Conservation (phyloP, 352 stramenopile species). For the Phytophthora uliginosa region DNA sequence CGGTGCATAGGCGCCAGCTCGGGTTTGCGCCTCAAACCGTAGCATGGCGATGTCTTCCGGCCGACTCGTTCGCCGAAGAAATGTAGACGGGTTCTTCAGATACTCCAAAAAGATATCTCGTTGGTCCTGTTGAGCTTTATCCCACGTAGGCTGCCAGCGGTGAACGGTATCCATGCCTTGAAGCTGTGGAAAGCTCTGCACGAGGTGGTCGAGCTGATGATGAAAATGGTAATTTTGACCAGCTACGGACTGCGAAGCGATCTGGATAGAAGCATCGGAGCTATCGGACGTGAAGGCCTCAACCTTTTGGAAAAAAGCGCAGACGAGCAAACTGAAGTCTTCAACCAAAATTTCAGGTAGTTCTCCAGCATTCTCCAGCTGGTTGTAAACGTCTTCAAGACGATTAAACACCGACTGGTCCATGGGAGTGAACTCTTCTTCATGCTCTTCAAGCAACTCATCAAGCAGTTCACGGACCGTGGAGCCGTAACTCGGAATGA, state of each 20-base stretch:
- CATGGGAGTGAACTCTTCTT: constrained; percentile 10
- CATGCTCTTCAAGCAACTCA: constrained; percentile 2
- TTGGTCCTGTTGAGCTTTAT: constrained; percentile 28
- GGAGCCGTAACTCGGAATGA: constrained; percentile 4
- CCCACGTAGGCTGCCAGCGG: constrained; percentile 38
- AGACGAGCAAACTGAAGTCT: constrained; percentile 33
- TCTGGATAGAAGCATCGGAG: constrained; percentile 18
- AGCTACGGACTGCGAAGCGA: constrained; percentile 32
- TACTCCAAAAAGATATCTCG: constrained; percentile 24
- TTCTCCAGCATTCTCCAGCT: constrained; percentile 16
- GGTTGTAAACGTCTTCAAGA: constrained; percentile 22
- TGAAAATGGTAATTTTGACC: constrained; percentile 34
- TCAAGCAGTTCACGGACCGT: constrained; percentile 18
- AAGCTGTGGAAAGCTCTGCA: constrained; percentile 22
- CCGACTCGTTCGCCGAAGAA: constrained; percentile 21
- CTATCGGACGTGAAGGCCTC: constrained; percentile 5
- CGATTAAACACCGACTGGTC: constrained; percentile 28
- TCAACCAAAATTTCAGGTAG: constrained; percentile 25
- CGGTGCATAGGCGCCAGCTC: constrained; percentile 28
- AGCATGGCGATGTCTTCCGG: constrained; percentile 31
- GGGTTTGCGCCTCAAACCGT: constrained; percentile 38
- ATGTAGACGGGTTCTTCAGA: constrained; percentile 24
- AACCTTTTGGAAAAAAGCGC: constrained; percentile 18
- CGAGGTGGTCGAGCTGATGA: constrained; percentile 29
- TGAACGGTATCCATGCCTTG: constrained; percentile 22